These are phyloP conservation scores for Phytophthora idaei DNA, from an alignment of 352 stramenopile genomes.

Conservation along the genomic window DNA sequence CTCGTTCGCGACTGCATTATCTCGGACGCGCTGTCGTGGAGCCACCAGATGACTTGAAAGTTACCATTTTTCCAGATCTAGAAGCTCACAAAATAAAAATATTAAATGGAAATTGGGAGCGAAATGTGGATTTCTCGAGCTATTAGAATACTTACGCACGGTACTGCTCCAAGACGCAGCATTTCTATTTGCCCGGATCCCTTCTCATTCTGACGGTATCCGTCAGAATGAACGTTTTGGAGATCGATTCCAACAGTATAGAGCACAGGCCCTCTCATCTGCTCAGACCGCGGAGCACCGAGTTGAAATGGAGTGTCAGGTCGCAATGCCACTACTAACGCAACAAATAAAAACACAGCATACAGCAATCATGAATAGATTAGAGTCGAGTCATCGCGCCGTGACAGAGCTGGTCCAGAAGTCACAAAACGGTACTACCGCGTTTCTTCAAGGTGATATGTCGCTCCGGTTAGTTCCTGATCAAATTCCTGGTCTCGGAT, in stretches of 20 bases:
- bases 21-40: too few relatives aligned
- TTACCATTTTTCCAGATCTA: not conserved
- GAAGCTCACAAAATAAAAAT: not conserved
- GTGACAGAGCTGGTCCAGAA: not conserved
- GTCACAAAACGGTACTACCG: not conserved
- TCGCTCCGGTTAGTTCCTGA: not conserved
- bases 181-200: not conserved
- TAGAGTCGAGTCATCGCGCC: not conserved
- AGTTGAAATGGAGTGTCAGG: not conserved
- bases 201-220: not conserved
- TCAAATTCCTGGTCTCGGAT: not conserved
- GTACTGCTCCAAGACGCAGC: not conserved
- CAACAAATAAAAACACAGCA: not conserved
- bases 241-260: not conserved
- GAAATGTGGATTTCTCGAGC: conserved; percentile 1
- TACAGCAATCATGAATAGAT: not conserved
- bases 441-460: not conserved
- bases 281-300: not conserved
- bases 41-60: too few relatives aligned
- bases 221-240: not conserved
- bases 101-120: not conserved
- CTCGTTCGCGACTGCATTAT: too few relatives aligned
- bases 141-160: not conserved
- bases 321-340: not conserved
- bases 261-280: not conserved